phyloP scores from a whole-genome alignment of 352 stramenopile genomes.

The Phytopythium sindhum region DNA sequence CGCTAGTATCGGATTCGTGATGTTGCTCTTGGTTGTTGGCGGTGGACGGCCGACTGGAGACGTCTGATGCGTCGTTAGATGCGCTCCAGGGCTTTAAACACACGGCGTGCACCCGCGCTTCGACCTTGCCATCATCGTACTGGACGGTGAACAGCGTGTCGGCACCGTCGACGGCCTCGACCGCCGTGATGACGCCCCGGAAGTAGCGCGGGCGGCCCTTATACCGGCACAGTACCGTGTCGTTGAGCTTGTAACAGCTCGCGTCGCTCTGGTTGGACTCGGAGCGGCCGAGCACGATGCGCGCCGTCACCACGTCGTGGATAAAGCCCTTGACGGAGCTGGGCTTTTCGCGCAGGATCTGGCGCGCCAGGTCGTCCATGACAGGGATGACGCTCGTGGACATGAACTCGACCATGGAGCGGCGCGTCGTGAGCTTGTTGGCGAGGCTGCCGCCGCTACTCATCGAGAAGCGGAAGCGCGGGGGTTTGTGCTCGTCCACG shows the following conservation, averaged over 20 bases:
- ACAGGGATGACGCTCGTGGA: constrained; percentile 78
- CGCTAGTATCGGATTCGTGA: neutral
- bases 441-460: constrained; percentile 36
- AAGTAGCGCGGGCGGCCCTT: constrained; percentile 66
- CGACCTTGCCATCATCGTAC: constrained; percentile 69
- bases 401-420: constrained; percentile 85
- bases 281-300: constrained; percentile 35
- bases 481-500: constrained; percentile 50
- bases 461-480: constrained; percentile 27
- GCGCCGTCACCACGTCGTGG: constrained; percentile 49
- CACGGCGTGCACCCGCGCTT: constrained; percentile 67
- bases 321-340: constrained; percentile 64
- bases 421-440: constrained; percentile 65
- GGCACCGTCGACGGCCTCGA: constrained; percentile 20
- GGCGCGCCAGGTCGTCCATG: constrained; percentile 80
- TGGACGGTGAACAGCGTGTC: constrained; percentile 48
- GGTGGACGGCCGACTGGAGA: neutral
- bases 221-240: constrained; percentile 61
- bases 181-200: constrained; percentile 40
- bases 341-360: constrained; percentile 73
- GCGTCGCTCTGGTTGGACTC: constrained; percentile 43
- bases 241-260: constrained; percentile 30
- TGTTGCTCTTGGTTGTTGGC: constrained; percentile 20
- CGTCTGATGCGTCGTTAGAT: constrained; percentile 2
- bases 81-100: constrained; percentile 38